Base-by-base conservation (phyloP, 805 yeast genomes). In the Candida corydali region DNA sequence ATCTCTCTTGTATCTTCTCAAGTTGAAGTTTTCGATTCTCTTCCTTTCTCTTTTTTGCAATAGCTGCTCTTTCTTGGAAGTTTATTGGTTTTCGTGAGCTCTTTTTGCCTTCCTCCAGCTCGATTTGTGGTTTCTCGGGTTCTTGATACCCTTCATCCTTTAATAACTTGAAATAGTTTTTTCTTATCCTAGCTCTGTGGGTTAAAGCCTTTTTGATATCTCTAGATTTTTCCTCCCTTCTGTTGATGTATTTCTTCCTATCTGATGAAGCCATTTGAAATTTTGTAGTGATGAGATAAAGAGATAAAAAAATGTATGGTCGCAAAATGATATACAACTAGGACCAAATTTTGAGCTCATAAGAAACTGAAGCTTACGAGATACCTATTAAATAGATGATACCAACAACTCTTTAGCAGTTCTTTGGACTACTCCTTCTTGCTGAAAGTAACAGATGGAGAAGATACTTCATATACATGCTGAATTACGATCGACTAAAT, bases 161-260 rank as follows among this genome's bases (percentile, higher is more conserved):
- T 27, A 87, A 57, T 37, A 86, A 65, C 56, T 88, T 87, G 67
- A 86, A 80, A 53, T 89, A 89, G 34, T 76, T 79, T 57, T 81
- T 85, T 65, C 86, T 77, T 46, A 89, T 72, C 50, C 93, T 73
- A 10, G 96, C 86, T 43, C 87, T 75, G 52, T 87, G 94, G 0
- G 76, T 73, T 45, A 89, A 71, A 9, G 93, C 82, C 51, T 73
- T 75, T 50, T 82, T 81, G 50, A 89, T 89, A 42, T 87, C 96
- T 37, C 75, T 72, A 19, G 63, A 51, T 43, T 68, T 68, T 39
- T 54, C 53, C 42, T 64, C 70, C 16, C 65, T 58, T 34, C 63
- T 37, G 19, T 41, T 37, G 4, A 36, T 20, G 18, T 38, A 41
- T 22, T 36, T 36, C 26, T 38, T 41, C 17, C 26, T 27, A 18